Evolutionary conservation across 768 basidiomycete species (phyloP).

Genomic region (Rhodotorula babjevae): DNA sequence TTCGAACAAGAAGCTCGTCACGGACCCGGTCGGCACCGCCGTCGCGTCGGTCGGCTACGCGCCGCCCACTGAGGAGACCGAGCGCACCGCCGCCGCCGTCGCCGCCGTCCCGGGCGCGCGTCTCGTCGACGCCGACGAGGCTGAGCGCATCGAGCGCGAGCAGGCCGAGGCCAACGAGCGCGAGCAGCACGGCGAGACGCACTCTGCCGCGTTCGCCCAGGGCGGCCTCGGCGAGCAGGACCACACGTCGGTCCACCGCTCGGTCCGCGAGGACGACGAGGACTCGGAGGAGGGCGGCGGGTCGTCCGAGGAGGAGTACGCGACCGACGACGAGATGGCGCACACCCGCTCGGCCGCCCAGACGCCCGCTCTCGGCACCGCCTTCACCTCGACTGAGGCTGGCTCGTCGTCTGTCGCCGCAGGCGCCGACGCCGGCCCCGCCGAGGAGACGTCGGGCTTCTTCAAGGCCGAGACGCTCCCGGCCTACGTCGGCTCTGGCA

Average conservation of each 20-base stretch:
- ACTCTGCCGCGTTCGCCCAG: not conserved
- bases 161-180: not conserved
- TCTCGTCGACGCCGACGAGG: conserved; percentile 1
- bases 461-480: conserved; percentile 32
- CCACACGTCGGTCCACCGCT: not conserved
- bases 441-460: not conserved
- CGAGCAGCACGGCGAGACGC: not conserved
- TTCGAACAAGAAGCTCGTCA: not conserved
- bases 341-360: conserved; percentile 20
- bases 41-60: conserved; percentile 32
- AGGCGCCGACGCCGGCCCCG: not conserved
- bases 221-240: not conserved
- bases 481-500: conserved; percentile 23
- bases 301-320: conserved; percentile 35
- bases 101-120: conserved; percentile 12
- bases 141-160: not conserved
- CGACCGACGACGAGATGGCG: conserved; percentile 20
- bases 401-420: not conserved
- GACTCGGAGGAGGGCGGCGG: conserved; percentile 30
- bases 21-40: conserved; percentile 31
- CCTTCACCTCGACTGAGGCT: not conserved
- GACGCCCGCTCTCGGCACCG: conserved; percentile 5
- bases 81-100: not conserved
- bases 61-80: not conserved
- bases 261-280: conserved; percentile 13